Evolutionary conservation across 345 rosid genomes (phyloP), one percentile per base, ranked within the genome.

Genomic region (Brassica carinata): DNA sequence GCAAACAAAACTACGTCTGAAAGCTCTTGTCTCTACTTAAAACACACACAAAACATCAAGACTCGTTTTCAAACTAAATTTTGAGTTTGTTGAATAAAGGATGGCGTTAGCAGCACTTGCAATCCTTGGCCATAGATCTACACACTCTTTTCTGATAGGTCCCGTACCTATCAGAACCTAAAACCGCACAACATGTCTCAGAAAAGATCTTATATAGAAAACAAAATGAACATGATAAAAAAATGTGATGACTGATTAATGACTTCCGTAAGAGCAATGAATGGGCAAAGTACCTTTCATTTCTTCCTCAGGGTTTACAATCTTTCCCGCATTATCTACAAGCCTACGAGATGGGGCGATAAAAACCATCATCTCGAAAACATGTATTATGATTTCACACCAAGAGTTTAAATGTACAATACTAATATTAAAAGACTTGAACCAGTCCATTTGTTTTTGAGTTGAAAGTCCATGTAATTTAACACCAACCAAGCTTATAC

Each of bases 101-200:
- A 33, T 33, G 23, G 91, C 93, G 58, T 89, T 89, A 62, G 97
- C 97, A 48, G 98, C 98, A 71, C 97, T 94, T 10, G 97, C 98
- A 81, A 92, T 94, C 85, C 98, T 92, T 1, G 98, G 97, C 98
- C 98, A 92, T 27, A 94, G 79, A 86, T 94, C 97, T 4, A 97
- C 98, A 69, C 98, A 94, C 85, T 94, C 98, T 83, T 94, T 94
- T 26, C 98, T 96, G 8, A 92, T 94, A 0, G 97, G 97, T 69
- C 98, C 98, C 19, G 96, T 94, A 10, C 23, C 23, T 19, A 19
- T 19, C 1, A 75, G 98, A 94, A 58, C 97, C 97, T 90, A 73
- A 29, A 82, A 15, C 7, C 10, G 27, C 57, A 76, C 5, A 66
- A 18, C 7, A 79, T 27, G 31, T 14, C 70, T 10, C 62, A 57